Evolutionary conservation across 1,284 basidiomycete genomes (phyloP), one percentile per base, ranked within the genome.

Genomic region (Irpex rosettiformis): DNA sequence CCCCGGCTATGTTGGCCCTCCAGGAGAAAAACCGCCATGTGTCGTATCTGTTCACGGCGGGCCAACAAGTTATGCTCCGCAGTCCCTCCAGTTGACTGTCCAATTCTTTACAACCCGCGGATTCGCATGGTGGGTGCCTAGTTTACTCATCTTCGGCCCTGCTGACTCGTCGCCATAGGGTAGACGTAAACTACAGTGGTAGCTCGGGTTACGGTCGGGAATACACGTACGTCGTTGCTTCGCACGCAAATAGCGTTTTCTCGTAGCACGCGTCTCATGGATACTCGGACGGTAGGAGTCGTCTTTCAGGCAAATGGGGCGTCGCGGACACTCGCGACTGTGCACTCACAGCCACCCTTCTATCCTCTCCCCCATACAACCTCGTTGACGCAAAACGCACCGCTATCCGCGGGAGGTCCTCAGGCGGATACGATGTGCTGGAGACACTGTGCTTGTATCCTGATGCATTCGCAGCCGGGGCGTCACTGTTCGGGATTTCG

Each of bases 101-200:
- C 84, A 86, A 60, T 91, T 79, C 66, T 91, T 81, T 62, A 89
- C 86, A 0, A 80, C 79, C n/a, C 77, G 87, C 3, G 87, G 88
- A 18, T 89, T 75, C 74, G 84, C 77, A 6, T 86, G 84, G 81
- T 84, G 63, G 49, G 77, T 30, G 24, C 1, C 33, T 37, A 11
- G 33, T 16, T 22, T 24, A 5, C 55, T 18, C 37, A 48, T 29
- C 27, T 13, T 45, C 7, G 45, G 21, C 11, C 24, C 13, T 28
- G 27, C 25, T 43, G 29, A 29, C 40, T 40, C 5, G 59, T 37
- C n/a, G 58, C 48, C 55, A 28, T 58, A 87, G 86, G 79, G 70
- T 88, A 21, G 81, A 83, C 58, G 85, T 91, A 16, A 86, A 89
- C 66, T 89, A 88, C 64, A 79, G 86, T 4, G 89, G 89, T 0